A percentile compares a stretch with the other conserved stretches of the same genome.
These are phyloP conservation scores for Penicillium silybi DNA, from an alignment of 495 filamentous ascomycete genomes.

Conservation along the genomic window DNA sequence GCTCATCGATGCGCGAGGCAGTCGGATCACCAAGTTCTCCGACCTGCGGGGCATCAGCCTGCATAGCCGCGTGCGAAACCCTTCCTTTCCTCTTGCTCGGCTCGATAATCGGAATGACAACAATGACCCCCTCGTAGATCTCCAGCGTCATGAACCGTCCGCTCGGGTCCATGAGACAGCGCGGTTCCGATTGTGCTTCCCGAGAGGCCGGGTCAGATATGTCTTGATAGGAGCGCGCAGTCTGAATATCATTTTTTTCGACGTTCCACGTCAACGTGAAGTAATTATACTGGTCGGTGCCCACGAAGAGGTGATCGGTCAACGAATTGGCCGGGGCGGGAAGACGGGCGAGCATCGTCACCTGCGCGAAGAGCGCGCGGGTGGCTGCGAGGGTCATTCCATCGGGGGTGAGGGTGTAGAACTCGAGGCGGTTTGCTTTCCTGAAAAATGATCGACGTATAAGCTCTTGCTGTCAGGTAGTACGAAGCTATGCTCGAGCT, in stretches of 20 bases:
- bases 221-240: constrained; percentile 66
- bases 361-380: constrained; percentile 71
- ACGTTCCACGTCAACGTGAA: constrained; percentile 85
- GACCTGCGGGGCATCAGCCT: constrained; percentile 38
- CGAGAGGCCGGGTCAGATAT: constrained; percentile 74
- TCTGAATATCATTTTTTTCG: constrained; percentile 56
- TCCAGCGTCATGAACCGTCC: constrained; percentile 79
- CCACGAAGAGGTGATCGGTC: constrained; percentile 88
- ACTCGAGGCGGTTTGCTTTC: constrained; percentile 88
- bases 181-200: constrained; percentile 69
- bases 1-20: constrained; percentile 74
- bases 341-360: constrained; percentile 81
- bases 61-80: constrained; percentile 18
- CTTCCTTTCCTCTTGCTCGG: constrained; percentile 50
- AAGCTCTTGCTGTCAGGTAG: not conserved
- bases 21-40: constrained; percentile 65
- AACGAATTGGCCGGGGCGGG: constrained; percentile 61
- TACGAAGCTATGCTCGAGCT: not conserved
- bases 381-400: constrained; percentile 59
- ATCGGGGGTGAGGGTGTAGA: constrained; percentile 62
- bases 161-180: constrained; percentile 78
- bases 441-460: constrained; percentile 38
- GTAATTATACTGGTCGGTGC: constrained; percentile 83
- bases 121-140: constrained; percentile 84
- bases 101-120: constrained; percentile 65